These are phyloP conservation scores for Knufia petricola DNA, from an alignment of 2,329 filamentous ascomycete species.

Conservation along the genomic window DNA sequence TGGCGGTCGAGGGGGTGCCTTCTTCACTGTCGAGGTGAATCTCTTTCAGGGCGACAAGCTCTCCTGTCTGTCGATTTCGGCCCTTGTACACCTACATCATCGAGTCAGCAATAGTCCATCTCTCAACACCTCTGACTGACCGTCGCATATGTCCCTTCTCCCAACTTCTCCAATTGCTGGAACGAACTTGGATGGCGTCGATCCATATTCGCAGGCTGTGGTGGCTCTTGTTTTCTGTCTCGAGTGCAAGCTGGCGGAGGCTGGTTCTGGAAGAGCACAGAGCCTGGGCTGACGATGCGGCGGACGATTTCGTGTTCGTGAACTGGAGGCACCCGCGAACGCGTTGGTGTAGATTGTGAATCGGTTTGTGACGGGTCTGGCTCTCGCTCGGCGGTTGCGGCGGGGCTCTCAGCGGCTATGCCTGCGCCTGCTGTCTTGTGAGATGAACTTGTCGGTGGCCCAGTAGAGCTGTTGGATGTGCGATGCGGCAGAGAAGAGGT, in stretches of 20 bases:
- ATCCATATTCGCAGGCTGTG: conserved; percentile 54
- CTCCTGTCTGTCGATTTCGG: conserved; percentile 90
- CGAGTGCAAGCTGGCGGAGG: conserved; percentile 13
- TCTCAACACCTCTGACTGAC: conserved; percentile 43
- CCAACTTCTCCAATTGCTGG: conserved; percentile 96
- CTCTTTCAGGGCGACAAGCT: conserved; percentile 93
- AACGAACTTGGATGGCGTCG: conserved; percentile 92
- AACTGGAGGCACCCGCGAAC: conserved; percentile 11
- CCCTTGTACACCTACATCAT: conserved; percentile 82
- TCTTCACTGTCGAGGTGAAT: conserved; percentile 98
- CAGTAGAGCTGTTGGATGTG: conserved; percentile 12
- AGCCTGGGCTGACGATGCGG: conserved; percentile 22
- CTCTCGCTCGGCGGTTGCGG: not conserved
- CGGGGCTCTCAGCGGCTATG: conserved; percentile 1
- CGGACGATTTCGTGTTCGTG: conserved; percentile 18
- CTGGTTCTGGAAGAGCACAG: conserved; percentile 20
- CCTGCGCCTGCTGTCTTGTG: conserved; percentile 14
- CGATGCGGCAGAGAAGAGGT: conserved; percentile 10
- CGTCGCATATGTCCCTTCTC: conserved; percentile 96
- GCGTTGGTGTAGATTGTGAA: not conserved
- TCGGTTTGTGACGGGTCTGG: conserved; percentile 9
- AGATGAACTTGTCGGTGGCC: conserved; percentile 15
- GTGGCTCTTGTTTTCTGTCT: conserved; percentile 15
- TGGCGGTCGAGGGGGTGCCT: conserved; percentile 91
- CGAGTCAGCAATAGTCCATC: conserved; percentile 10